Percentiles rank a stretch among this genome's conserved stretches.
These are phyloP conservation scores for Thalassia testudinum DNA, from an alignment of 116 monocot genomes.

Conservation along the genomic window DNA sequence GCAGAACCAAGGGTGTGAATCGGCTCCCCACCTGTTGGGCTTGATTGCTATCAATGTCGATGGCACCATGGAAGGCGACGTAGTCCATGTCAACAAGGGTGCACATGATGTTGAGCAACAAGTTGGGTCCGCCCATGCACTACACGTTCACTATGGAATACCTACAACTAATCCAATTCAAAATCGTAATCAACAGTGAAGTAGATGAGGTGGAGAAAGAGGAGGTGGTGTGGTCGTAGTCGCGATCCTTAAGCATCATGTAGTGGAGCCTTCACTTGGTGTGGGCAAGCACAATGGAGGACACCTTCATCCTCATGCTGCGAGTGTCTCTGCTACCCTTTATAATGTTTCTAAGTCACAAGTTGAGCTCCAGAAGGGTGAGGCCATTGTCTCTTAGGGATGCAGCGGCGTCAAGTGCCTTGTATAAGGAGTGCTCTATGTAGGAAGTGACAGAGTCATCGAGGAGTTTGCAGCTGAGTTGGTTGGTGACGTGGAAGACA, in stretches of 20 bases:
- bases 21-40: slow-evolving; percentile 21
- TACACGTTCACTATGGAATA: slow-evolving; percentile 52
- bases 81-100: slow-evolving; percentile 69
- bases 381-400: slow-evolving; percentile 3
- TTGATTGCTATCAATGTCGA: slow-evolving; percentile 30
- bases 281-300: slow-evolving; percentile 5
- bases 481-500: no score
- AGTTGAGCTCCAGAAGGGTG: slow-evolving; percentile 37
- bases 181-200: slow-evolving; percentile 27
- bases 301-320: slow-evolving; percentile 16
- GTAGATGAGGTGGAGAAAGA: neutral
- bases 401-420: no score
- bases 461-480: slow-evolving; percentile 27
- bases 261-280: slow-evolving; percentile 55
- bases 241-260: slow-evolving; percentile 45
- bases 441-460: slow-evolving; percentile 18
- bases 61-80: slow-evolving; percentile 58
- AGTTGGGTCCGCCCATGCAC: slow-evolving; percentile 48
- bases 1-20: neutral
- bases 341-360: slow-evolving; percentile 32
- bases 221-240: slow-evolving; percentile 19
- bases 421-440: slow-evolving; percentile 41
- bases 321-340: slow-evolving; percentile 10
- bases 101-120: slow-evolving; percentile 60
- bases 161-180: slow-evolving; percentile 40